Conservation (phyloP, 2,329 filamentous ascomycete genomes). For the Aureobasidium pullulans region DNA sequence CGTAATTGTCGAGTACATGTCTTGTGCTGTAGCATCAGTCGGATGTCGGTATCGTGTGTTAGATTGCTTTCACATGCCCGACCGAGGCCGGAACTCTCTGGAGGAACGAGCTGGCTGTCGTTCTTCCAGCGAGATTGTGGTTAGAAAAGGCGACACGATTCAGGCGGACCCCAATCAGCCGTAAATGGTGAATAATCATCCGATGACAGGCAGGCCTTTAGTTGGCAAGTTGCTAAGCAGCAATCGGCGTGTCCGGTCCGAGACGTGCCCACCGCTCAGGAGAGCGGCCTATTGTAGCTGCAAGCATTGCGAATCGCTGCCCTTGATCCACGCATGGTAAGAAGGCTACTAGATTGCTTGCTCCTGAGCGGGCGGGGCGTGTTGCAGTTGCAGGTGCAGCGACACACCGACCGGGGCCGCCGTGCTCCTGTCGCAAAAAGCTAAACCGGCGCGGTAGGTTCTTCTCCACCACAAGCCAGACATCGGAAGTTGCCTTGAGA, state of each 20-base stretch:
- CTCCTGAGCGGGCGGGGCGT: background rate
- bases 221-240: background rate
- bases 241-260: background rate
- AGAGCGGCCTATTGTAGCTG: background rate
- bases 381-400: conserved; percentile 1
- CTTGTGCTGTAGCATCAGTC: background rate
- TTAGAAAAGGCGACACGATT: background rate
- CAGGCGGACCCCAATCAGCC: conserved; percentile 6
- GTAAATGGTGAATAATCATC: background rate
- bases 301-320: background rate
- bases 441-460: conserved; percentile 7
- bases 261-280: background rate
- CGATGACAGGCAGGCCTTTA: background rate
- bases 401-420: conserved; percentile 8
- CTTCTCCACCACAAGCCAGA: conserved; percentile 7
- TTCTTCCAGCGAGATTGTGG: conserved; percentile 2
- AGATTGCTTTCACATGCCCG: conserved; percentile 13
- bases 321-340: background rate
- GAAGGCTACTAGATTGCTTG: background rate
- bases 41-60: background rate
- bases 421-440: conserved; percentile 8
- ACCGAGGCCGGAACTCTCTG: background rate
- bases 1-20: conserved; percentile 3
- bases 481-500: conserved; percentile 1
- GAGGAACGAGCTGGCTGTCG: background rate